Evolutionary conservation across 371 early-diverging fungal genomes (phyloP).

Genomic region (Chytridium lagenaria): DNA sequence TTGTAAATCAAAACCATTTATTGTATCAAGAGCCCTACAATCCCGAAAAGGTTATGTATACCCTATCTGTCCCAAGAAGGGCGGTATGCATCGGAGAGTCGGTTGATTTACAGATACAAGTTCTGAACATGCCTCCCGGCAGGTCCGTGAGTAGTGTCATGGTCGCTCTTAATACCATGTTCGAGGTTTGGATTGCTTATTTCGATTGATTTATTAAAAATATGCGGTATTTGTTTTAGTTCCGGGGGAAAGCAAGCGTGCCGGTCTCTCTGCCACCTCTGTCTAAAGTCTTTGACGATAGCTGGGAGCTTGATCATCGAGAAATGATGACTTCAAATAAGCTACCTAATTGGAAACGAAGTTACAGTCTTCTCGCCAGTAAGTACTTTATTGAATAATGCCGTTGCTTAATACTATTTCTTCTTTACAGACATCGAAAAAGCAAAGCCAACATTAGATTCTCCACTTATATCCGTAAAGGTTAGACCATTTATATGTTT

Average conservation of each 20-base stretch:
- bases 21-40: slow-evolving; percentile 8
- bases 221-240: neutral
- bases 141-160: neutral
- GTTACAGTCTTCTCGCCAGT: neutral
- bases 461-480: slow-evolving; percentile 15
- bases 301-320: neutral
- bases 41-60: slow-evolving; percentile 13
- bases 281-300: neutral
- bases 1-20: slow-evolving; percentile 11
- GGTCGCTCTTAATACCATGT: neutral
- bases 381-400: neutral
- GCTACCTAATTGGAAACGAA: slow-evolving; percentile 6
- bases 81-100: slow-evolving; percentile 6
- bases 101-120: neutral
- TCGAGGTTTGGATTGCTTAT: neutral
- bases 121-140: slow-evolving; percentile 16
- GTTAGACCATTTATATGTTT: neutral
- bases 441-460: slow-evolving; percentile 2
- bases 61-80: neutral
- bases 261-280: neutral
- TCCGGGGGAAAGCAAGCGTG: neutral
- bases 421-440: neutral
- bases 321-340: neutral
- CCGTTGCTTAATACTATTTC: neutral
- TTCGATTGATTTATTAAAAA: neutral